Evolutionary conservation across 768 basidiomycete genomes (phyloP).

Genomic region (Amanita fuliginea): DNA sequence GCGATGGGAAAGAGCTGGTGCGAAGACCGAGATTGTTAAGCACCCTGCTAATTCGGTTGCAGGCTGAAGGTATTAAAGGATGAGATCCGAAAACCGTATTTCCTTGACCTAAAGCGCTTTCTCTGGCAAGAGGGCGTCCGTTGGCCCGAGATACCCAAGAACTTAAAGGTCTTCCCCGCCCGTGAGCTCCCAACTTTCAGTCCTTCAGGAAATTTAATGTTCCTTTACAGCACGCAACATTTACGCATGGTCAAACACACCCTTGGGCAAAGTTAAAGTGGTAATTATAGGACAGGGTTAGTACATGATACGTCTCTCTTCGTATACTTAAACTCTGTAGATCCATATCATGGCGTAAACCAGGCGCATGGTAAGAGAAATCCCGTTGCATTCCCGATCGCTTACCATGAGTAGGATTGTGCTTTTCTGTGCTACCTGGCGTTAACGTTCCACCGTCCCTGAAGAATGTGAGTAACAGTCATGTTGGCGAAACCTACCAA

Average conservation of each 20-base stretch:
- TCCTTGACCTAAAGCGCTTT: constrained; percentile 58
- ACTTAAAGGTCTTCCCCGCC: constrained; percentile 63
- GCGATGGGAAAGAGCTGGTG: constrained; percentile 69
- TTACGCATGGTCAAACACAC: constrained; percentile 88
- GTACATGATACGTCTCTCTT: constrained; percentile 1
- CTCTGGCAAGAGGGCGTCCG: constrained; percentile 55
- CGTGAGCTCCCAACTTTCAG: constrained; percentile 34
- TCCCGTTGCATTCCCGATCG: constrained; percentile 7
- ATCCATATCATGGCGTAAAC: constrained; percentile 71
- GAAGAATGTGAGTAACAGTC: constrained; percentile 46
- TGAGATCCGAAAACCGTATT: constrained; percentile 71
- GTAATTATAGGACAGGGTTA: constrained; percentile 75
- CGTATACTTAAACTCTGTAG: constrained; percentile 17
- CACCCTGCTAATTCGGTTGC: background rate
- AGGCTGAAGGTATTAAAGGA: constrained; percentile 70
- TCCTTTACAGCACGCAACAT: constrained; percentile 53
- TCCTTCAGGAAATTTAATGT: background rate
- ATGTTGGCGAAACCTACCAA: background rate
- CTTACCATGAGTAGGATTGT: constrained; percentile 43
- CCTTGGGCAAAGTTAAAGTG: constrained; percentile 73
- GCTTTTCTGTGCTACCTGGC: constrained; percentile 84
- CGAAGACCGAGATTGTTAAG: constrained; percentile 10
- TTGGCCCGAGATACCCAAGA: constrained; percentile 32
- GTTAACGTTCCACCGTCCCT: constrained; percentile 72
- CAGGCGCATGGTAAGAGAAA: constrained; percentile 70